Conservation (phyloP, 2,329 filamentous ascomycete species). For the Penicillium nordicum region DNA sequence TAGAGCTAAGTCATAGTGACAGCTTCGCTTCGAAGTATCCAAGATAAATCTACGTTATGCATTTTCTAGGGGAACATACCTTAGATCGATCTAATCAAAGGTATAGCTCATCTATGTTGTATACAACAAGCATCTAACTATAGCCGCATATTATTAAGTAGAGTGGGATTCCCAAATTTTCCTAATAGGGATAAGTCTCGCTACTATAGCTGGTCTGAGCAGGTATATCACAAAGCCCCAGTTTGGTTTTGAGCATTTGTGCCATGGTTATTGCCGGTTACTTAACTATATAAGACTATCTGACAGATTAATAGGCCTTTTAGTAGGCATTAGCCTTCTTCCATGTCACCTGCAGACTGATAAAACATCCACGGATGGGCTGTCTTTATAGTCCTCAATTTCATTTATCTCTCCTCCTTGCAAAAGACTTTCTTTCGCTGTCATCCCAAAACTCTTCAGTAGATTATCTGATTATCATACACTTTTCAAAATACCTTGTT, state of each 20-base stretch:
- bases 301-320: too few relatives aligned
- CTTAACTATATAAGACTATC: too few relatives aligned
- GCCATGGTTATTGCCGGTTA: not conserved
- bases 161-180: not conserved
- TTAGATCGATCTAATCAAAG: not conserved
- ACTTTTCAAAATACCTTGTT: too few relatives aligned
- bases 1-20: slow-evolving; percentile 2
- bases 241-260: not conserved
- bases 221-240: not conserved
- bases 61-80: not conserved
- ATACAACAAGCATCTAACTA: too few relatives aligned
- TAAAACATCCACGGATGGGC: too few relatives aligned
- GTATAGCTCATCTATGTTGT: not conserved
- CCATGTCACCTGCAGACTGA: too few relatives aligned
- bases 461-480: too few relatives aligned
- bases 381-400: too few relatives aligned
- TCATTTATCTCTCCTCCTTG: too few relatives aligned
- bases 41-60: not conserved
- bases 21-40: slow-evolving; percentile 1
- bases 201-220: not conserved
- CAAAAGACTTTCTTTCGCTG: too few relatives aligned
- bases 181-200: not conserved
- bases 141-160: not conserved
- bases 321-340: too few relatives aligned
- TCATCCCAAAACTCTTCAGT: too few relatives aligned